Conservation (phyloP, 257 asterid genomes). For the Solanum corneliomulleri region DNA sequence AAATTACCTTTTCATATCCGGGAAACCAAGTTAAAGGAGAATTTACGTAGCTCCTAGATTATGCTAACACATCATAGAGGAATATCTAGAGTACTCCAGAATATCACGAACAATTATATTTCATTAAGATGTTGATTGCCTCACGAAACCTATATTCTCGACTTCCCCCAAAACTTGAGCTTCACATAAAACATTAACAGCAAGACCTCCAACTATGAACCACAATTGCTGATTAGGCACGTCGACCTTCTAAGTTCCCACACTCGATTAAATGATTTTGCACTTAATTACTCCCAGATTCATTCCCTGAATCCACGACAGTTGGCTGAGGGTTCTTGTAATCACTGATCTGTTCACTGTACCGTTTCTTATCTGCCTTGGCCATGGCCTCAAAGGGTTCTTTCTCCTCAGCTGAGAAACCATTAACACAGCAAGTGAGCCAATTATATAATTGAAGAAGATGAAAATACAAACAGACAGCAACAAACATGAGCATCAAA, state of each 20-base stretch:
- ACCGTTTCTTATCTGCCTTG: conserved; percentile 73
- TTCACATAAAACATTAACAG: neutral
- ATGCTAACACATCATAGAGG: neutral
- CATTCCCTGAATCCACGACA: conserved; percentile 32
- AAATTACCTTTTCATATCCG: neutral
- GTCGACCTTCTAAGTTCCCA: neutral
- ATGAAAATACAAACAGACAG: conserved; percentile 14
- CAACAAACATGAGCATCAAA: neutral
- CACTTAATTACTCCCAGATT: conserved; percentile 40
- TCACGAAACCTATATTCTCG: neutral
- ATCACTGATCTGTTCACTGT: conserved; percentile 52
- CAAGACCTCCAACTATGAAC: neutral
- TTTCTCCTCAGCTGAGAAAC: conserved; percentile 65
- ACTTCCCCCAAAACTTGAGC: neutral
- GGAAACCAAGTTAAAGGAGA: neutral
- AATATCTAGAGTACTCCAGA: neutral
- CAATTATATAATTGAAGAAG: neutral
- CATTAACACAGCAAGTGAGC: neutral
- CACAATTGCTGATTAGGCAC: neutral
- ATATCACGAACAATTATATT: neutral
- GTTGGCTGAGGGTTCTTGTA: conserved; percentile 54
- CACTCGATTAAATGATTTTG: neutral
- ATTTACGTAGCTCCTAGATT: neutral
- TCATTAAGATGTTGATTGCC: neutral
- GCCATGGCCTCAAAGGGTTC: conserved; percentile 84